phyloP scores from a whole-genome alignment of 2,329 filamentous ascomycete genomes.

The Fusarium incarnatum region DNA sequence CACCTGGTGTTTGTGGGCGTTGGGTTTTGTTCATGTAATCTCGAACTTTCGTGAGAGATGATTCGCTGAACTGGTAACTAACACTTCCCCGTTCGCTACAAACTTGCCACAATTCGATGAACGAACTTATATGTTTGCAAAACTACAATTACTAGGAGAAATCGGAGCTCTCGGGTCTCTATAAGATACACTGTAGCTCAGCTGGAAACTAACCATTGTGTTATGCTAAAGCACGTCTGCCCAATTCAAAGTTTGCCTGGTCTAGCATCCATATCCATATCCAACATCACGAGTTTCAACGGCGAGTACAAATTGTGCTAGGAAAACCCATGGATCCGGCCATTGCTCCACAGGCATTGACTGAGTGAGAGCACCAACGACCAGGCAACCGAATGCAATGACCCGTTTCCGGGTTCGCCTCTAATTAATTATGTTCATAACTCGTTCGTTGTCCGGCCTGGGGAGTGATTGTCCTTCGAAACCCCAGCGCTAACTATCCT shows the following conservation, averaged over 20 bases:
- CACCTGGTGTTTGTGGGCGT: slow-evolving; percentile 19
- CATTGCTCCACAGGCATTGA: slow-evolving; percentile 17
- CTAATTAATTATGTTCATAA: slow-evolving; percentile 12
- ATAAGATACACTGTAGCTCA: neutral
- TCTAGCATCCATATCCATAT: neutral
- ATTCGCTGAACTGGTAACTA: slow-evolving; percentile 4
- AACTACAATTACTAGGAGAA: neutral
- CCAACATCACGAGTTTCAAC: neutral
- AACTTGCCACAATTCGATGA: neutral
- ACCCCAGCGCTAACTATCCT: slow-evolving; percentile 29
- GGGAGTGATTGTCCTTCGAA: slow-evolving; percentile 25
- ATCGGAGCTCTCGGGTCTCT: neutral
- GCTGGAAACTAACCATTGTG: no score
- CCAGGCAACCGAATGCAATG: slow-evolving; percentile 34
- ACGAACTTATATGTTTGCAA: neutral
- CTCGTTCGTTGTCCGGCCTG: slow-evolving; percentile 15
- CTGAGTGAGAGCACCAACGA: slow-evolving; percentile 14
- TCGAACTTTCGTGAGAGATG: slow-evolving; percentile 12
- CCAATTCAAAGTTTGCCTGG: neutral
- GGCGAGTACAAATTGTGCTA: slow-evolving; percentile 11
- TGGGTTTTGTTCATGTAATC: slow-evolving; percentile 11
- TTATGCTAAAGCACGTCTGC: neutral
- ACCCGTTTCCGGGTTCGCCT: slow-evolving; percentile 27
- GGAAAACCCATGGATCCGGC: slow-evolving; percentile 30
- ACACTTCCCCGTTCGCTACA: neutral